A percentile compares a stretch with the other conserved stretches of the same genome.
Conservation (phyloP, 768 basidiomycete species). For the Trametes sanguinea region DNA sequence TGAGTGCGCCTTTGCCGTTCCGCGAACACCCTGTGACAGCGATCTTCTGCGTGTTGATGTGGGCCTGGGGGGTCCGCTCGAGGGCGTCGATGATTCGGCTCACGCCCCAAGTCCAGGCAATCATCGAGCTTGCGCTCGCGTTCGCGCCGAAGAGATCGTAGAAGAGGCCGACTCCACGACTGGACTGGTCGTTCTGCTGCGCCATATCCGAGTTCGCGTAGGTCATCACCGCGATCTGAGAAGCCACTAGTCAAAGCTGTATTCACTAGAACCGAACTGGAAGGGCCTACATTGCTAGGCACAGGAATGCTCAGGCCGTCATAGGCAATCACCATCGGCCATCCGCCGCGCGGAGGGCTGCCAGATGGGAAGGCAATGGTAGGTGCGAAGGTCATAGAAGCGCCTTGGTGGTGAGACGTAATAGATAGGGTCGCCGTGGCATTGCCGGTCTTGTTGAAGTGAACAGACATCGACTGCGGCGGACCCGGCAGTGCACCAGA, state of each 20-base stretch:
- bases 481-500: constrained; percentile 51
- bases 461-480: constrained; percentile 46
- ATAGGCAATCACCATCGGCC: constrained; percentile 54
- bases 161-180: constrained; percentile 58
- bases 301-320: constrained; percentile 45
- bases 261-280: too few relatives aligned
- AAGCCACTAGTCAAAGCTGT: too few relatives aligned
- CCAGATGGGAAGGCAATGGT: constrained; percentile 48
- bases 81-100: constrained; percentile 63
- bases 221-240: constrained; percentile 44
- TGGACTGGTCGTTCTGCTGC: constrained; percentile 41
- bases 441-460: constrained; percentile 38
- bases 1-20: constrained; percentile 61
- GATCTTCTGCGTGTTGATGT: constrained; percentile 50
- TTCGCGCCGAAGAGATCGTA: constrained; percentile 53
- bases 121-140: constrained; percentile 53
- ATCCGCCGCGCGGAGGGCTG: constrained; percentile 39
- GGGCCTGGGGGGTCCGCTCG: constrained; percentile 46
- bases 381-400: constrained; percentile 50
- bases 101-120: constrained; percentile 66
- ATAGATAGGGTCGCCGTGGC: constrained; percentile 44
- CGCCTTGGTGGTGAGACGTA: constrained; percentile 46
- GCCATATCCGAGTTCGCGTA: constrained; percentile 59
- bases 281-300: constrained; percentile 26
- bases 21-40: constrained; percentile 63